A percentile compares a stretch with the other conserved stretches of the same genome.
Evolutionary conservation across 495 filamentous ascomycete genomes (phyloP).

Genomic region (Penicillium canescens): DNA sequence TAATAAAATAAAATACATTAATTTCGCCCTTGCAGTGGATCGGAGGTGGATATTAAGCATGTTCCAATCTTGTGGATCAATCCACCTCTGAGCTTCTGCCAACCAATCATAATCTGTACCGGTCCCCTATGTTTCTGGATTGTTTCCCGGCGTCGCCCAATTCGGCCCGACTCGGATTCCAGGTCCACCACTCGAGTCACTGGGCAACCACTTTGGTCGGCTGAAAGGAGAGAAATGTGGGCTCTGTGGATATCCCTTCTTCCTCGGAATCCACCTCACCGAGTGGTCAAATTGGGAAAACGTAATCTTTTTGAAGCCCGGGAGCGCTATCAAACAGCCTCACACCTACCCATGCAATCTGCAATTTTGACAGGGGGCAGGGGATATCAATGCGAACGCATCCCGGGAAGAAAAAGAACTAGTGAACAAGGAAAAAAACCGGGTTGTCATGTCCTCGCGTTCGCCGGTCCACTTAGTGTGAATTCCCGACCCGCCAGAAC

Average conservation of each 20-base stretch:
- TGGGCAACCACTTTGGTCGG: conserved; percentile 27
- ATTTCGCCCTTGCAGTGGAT: conserved; percentile 31
- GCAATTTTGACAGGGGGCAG: conserved; percentile 4
- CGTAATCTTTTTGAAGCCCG: conserved; percentile 18
- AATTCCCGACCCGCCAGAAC: conserved; percentile 28
- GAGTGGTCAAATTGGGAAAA: conserved; percentile 27
- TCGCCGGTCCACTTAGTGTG: conserved; percentile 23
- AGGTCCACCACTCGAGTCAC: conserved; percentile 28
- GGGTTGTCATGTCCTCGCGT: conserved; percentile 15
- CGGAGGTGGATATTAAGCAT: conserved; percentile 30
- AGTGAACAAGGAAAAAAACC: conserved; percentile 18
- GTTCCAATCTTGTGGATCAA: conserved; percentile 21
- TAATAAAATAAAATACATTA: neutral
- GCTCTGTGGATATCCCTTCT: conserved; percentile 17
- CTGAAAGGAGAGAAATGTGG: conserved; percentile 16
- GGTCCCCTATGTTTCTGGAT: conserved; percentile 19
- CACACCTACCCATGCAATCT: neutral
- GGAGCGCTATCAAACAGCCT: conserved; percentile 2
- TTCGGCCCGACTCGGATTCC: conserved; percentile 37
- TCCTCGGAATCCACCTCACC: conserved; percentile 29
- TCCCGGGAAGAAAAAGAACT: neutral
- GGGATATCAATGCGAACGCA: neutral
- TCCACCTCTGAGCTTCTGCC: conserved; percentile 11
- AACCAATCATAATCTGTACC: conserved; percentile 21
- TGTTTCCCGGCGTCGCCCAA: conserved; percentile 28